Evolutionary conservation across 176 grass and related monocot genomes (phyloP).

Genomic region (Musa schizocarpa): DNA sequence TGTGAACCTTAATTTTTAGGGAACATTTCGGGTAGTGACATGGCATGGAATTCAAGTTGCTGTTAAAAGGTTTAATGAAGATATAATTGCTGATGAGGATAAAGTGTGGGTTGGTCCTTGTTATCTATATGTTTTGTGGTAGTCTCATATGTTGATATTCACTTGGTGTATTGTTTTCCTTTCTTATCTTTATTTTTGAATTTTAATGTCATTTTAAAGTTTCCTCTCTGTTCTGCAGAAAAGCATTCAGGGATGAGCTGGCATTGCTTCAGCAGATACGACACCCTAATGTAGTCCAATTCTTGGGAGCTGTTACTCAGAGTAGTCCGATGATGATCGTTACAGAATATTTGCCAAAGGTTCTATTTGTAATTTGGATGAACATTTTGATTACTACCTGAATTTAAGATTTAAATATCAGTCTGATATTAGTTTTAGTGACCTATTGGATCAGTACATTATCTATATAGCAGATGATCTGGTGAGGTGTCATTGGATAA

Average conservation of each 20-base stretch:
- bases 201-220: not conserved
- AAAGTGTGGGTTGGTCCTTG: slow-evolving; percentile 83
- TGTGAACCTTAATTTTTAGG: slow-evolving; percentile 39
- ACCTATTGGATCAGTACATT: too few relatives aligned
- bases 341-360: slow-evolving; percentile 96
- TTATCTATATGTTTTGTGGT: slow-evolving; percentile 21
- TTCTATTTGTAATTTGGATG: slow-evolving; percentile 23
- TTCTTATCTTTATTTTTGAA: not conserved
- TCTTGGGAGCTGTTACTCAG: slow-evolving; percentile 96
- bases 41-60: slow-evolving; percentile 92
- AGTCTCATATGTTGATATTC: not conserved
- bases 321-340: slow-evolving; percentile 99
- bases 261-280: slow-evolving; percentile 84
- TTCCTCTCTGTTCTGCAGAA: slow-evolving; percentile 33
- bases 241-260: slow-evolving; percentile 81
- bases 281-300: slow-evolving; percentile 96
- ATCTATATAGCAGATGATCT: too few relatives aligned
- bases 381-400: not conserved
- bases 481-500: too few relatives aligned
- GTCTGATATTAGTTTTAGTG: too few relatives aligned
- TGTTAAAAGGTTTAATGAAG: slow-evolving; percentile 80
- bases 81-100: slow-evolving; percentile 61
- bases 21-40: slow-evolving; percentile 72
- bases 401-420: too few relatives aligned
- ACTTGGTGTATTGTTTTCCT: slow-evolving; percentile 21